Evolutionary conservation across 1,284 basidiomycete species (phyloP), one percentile per base, ranked within the genome.

Genomic region (Schizopora paradoxa): DNA sequence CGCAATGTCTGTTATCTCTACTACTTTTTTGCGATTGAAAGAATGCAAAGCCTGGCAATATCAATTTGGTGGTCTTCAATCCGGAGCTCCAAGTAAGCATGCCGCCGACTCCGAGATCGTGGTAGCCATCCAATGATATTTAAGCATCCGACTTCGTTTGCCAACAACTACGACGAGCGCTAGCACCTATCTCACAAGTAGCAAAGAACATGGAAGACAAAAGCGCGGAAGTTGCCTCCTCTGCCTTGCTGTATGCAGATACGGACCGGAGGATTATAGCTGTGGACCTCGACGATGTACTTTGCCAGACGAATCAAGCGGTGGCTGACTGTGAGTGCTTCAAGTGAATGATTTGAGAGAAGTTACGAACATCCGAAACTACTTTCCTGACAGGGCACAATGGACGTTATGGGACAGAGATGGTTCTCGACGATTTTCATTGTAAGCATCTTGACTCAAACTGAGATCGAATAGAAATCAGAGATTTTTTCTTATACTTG

Each of bases 201-300:
- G n/a, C n/a, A n/a, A n/a, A n/a, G n/a, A n/a, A n/a, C n/a, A n/a
- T n/a, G n/a, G n/a, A n/a, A n/a, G n/a, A n/a, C n/a, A n/a, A n/a
- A n/a, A n/a, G n/a, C n/a, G n/a, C n/a, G n/a, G n/a, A n/a, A n/a
- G n/a, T n/a, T n/a, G n/a, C n/a, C n/a, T n/a, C n/a, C n/a, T n/a
- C 28, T 31, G 28, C 28, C 10, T 31, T 14, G 28, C 28, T 31
- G 8, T 14, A 31, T 31, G 28, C 28, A 14, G 8, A 31, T 14
- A 14, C 28, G 28, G 28, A 31, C 10, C 28, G 44, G 45, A 16
- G 29, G 3, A 61, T 81, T 38, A 82, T 89, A 57, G 82, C 83
- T 3, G 68, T 87, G 31, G 86, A 89, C 65, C 64, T 88, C 49
- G 86, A 89, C 55, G 86, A 90, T 67, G 86, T 89, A 4, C 63